Evolutionary conservation across 352 stramenopile species (phyloP), one percentile per base, ranked within the genome.

Genomic region (Pythium pectinolyticum): DNA sequence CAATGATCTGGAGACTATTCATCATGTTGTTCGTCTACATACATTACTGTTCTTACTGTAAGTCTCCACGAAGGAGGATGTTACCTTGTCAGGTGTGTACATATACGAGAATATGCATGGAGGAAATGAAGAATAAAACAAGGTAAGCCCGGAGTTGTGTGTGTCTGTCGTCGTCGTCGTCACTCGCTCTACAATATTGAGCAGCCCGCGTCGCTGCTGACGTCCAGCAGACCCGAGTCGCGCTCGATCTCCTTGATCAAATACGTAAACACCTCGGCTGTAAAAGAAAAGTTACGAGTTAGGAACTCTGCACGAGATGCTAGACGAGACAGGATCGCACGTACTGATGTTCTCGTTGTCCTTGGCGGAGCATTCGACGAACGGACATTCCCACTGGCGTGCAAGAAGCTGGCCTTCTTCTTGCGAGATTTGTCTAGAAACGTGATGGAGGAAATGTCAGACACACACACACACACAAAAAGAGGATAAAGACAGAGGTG

Each of bases 341-440:
- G 68, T 74, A 95, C 86, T 92, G 65, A 96, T 94, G 71, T 95
- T 96, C 64, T 92, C 82, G 63, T 92, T 94, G 75, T 91, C 80
- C 69, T 95, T 95, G 51, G 88, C 89, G n/a, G 90, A 98, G 67
- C 92, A 98, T 78, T 98, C 95, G 41, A 98, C 84, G 63, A 98
- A 98, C 2, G 95, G 95, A 28, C 96, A 94, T 55, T 93, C 78
- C 89, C 88, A 98, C 49, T 86, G 86, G 48, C 92, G 81, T 25
- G 95, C 95, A 31, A 98, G 74, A 22, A 80, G 61, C 63, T 97
- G 90, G 14, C 90, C 95, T 70, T 98, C 86, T 59, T 95, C 77
- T 56, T 82, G 51, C 5, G 75, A 84, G 30, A 96, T 84, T 75
- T 94, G 83, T 77, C 84, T 90, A 51, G 22, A 25, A 27, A 50